Conservation (phyloP, 2,329 filamentous ascomycete genomes). For the Tympanopsis confertula region DNA sequence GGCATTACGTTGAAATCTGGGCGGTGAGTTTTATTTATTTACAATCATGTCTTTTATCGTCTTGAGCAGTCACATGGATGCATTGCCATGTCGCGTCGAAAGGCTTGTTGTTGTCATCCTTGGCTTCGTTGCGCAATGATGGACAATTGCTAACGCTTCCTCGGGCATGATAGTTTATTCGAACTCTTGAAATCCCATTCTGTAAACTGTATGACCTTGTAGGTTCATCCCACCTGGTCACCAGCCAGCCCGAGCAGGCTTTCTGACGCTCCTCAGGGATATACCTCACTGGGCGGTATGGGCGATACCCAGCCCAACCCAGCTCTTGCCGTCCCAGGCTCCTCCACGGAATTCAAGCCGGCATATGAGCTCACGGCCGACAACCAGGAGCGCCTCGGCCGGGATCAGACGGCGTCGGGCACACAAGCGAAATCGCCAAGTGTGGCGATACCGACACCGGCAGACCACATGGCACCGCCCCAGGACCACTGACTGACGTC, state of each 20-base stretch:
- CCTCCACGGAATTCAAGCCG: background rate
- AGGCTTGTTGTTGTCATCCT: too few species aligned
- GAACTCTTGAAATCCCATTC: background rate
- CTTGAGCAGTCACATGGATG: too few species aligned
- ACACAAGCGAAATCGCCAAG: background rate
- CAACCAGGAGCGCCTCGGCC: background rate
- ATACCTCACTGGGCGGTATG: background rate
- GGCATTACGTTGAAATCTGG: background rate
- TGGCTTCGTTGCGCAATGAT: too few species aligned
- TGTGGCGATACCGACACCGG: too few species aligned
- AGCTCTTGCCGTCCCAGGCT: background rate
- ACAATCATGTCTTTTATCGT: too few species aligned
- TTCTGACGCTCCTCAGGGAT: background rate
- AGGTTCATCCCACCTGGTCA: too few species aligned
- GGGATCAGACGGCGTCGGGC: background rate
- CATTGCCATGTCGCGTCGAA: too few species aligned
- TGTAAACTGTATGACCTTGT: background rate
- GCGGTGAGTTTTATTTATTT: background rate
- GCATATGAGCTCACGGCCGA: background rate
- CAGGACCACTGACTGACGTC: too few species aligned
- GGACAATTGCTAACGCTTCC: too few species aligned
- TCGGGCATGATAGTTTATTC: too few species aligned
- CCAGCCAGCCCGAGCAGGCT: too few species aligned
- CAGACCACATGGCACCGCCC: too few species aligned
- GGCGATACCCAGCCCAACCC: background rate